phyloP scores from a whole-genome alignment of 1,139 yeast genomes.

The Pichia sp. region DNA sequence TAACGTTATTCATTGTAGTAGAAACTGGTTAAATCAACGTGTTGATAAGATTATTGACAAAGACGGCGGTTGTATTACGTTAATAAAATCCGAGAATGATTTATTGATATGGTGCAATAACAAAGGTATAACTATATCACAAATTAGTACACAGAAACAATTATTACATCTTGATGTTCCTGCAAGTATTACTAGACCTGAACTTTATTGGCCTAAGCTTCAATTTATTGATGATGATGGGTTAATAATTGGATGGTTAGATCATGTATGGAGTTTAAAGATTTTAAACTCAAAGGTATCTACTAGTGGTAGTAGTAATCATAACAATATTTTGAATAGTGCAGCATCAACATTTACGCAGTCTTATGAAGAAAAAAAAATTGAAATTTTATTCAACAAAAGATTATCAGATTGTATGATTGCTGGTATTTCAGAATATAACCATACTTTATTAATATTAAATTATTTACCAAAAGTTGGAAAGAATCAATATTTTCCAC shows the following conservation, averaged over 20 bases:
- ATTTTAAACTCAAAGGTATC: conserved; percentile 24
- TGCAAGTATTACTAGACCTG: conserved; percentile 60
- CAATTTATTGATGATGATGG: conserved; percentile 58
- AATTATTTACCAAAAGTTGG: conserved; percentile 44
- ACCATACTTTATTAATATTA: conserved; percentile 55
- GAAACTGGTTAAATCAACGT: conserved; percentile 83
- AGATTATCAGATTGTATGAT: conserved; percentile 54
- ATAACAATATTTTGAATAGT: background rate
- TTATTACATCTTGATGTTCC: conserved; percentile 55
- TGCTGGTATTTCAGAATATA: conserved; percentile 73
- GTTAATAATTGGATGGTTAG: conserved; percentile 78
- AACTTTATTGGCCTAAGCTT: conserved; percentile 77
- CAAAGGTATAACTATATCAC: conserved; percentile 61
- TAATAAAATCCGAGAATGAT: conserved; percentile 56
- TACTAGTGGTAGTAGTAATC: too few species aligned
- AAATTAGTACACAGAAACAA: conserved; percentile 39
- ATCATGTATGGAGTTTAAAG: conserved; percentile 67
- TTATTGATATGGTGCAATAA: conserved; percentile 83
- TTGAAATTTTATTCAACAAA: conserved; percentile 49
- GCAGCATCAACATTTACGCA: conserved; percentile 55
- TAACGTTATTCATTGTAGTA: conserved; percentile 63
- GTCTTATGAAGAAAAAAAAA: conserved; percentile 42
- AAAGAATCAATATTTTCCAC: conserved; percentile 32
- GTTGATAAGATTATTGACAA: conserved; percentile 59
- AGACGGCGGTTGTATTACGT: conserved; percentile 67